Evolutionary conservation across 2,329 filamentous ascomycete genomes (phyloP), one percentile per base, ranked within the genome.

Genomic region (Xylariaceae sp.): DNA sequence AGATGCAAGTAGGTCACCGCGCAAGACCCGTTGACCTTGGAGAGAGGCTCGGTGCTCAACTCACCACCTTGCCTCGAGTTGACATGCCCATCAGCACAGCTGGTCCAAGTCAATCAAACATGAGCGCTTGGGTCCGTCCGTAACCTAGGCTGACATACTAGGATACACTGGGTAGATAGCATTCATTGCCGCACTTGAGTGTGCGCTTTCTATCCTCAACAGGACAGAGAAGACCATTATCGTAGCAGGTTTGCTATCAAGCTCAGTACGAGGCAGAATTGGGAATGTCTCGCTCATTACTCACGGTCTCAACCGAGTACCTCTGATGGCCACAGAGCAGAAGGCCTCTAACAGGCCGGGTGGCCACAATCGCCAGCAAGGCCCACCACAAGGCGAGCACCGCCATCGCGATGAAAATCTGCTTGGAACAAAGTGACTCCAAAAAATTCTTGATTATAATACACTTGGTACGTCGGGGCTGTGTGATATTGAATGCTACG

Each of bases 1-100:
- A 79, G 60, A 15, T 63, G 57, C 7, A 59, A 40, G 34, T 52
- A 54, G 14, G 33, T 49, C 7, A 46, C 15, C 12, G 40, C 29
- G 33, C 50, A 55, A 12, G 43, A 15, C 14, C 40, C 39, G 14
- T 12, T 38, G 8, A 24, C 12, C 30, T 7, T 24, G 6, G 21
- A 11, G 11, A 11, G 21, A 7, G 16, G 35, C 41, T 17, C 31
- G 15, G 17, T 37, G 21, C 26, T 46, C 31, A 31, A 50, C 8
- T 35, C 13, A 24, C 31, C 26, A 36, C 44, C 38, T 35, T 29
- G 6, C 38, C 21, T 35, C 37, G 49, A 8, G 47, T 53, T 29
- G 24, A 43, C 30, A 17, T 7, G 30, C 26, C 28, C 34, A 23
- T 40, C 7, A 29, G 11, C 12, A 38, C 36, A 36, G 6, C 40